A percentile compares a stretch with the other conserved stretches of the same genome.
phyloP scores from a whole-genome alignment of 2,329 filamentous ascomycete species.

The Talaromyces sp. region DNA sequence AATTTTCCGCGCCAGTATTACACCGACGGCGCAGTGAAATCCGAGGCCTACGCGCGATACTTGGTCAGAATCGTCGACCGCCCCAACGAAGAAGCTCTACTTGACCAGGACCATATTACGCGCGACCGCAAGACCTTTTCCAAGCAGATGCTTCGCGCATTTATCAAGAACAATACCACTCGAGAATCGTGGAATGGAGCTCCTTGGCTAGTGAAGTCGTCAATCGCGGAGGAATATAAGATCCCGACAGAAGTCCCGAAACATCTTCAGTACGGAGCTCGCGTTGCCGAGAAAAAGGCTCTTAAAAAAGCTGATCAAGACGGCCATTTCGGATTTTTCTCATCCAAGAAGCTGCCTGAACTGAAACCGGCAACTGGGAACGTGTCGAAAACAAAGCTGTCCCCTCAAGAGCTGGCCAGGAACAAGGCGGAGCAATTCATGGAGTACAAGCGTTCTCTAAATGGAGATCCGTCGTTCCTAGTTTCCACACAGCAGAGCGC shows the following conservation, averaged over 20 bases:
- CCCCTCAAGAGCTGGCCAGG: slow-evolving; percentile 41
- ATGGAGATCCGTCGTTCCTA: slow-evolving; percentile 40
- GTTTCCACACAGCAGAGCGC: slow-evolving; percentile 21
- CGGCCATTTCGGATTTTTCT: slow-evolving; percentile 47
- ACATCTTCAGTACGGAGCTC: slow-evolving; percentile 75
- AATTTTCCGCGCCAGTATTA: slow-evolving; percentile 58
- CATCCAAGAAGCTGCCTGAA: slow-evolving; percentile 59
- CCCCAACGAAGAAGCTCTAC: slow-evolving; percentile 66
- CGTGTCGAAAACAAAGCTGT: slow-evolving; percentile 57
- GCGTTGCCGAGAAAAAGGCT: slow-evolving; percentile 71
- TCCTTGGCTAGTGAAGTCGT: slow-evolving; percentile 88
- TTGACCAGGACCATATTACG: slow-evolving; percentile 75
- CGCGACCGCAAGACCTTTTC: slow-evolving; percentile 90
- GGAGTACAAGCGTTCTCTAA: slow-evolving; percentile 45
- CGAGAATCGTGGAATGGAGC: slow-evolving; percentile 93
- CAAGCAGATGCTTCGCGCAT: slow-evolving; percentile 86
- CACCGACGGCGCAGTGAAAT: slow-evolving; percentile 64
- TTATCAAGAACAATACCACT: slow-evolving; percentile 91
- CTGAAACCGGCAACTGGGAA: slow-evolving; percentile 66
- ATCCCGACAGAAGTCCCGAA: slow-evolving; percentile 83
- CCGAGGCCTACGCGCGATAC: slow-evolving; percentile 69
- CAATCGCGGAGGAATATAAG: slow-evolving; percentile 75
- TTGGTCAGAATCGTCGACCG: slow-evolving; percentile 69
- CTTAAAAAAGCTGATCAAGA: slow-evolving; percentile 54
- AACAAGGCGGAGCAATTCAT: slow-evolving; percentile 42